Evolutionary conservation across 345 rosid genomes (phyloP).

Genomic region (Mangifera indica): DNA sequence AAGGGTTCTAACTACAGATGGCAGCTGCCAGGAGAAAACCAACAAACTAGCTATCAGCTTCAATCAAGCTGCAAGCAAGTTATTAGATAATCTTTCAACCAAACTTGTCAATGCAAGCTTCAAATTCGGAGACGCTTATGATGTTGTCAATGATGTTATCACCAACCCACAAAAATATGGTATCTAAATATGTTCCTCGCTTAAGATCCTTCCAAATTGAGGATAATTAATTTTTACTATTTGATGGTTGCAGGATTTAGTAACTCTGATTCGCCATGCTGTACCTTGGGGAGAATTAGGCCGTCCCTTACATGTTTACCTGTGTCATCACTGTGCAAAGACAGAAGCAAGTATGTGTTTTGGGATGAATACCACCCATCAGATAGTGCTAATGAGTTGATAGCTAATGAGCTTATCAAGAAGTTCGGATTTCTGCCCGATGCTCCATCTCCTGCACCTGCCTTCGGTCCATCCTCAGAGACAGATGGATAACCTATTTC

Average conservation of each 20-base stretch:
- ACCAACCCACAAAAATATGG: constrained; percentile 68
- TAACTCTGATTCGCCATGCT: constrained; percentile 82
- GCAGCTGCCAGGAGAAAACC: constrained; percentile 66
- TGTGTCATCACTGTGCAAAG: constrained; percentile 72
- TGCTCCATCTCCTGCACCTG: constrained; percentile 50
- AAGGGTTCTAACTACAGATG: constrained; percentile 67
- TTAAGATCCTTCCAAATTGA: neutral
- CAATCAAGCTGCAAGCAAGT: constrained; percentile 51
- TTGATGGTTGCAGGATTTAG: constrained; percentile 52
- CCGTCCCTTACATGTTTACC: constrained; percentile 91
- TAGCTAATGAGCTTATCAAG: constrained; percentile 74
- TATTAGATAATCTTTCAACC: constrained; percentile 40
- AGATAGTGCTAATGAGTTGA: constrained; percentile 70
- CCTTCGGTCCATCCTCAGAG: constrained; percentile 39
- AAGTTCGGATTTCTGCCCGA: constrained; percentile 55
- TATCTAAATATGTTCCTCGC: constrained; percentile 13
- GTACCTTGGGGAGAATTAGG: constrained; percentile 77
- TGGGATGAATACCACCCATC: constrained; percentile 99
- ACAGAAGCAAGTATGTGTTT: constrained; percentile 85
- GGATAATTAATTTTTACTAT: neutral
- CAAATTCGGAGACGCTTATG: constrained; percentile 86
- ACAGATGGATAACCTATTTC: constrained; percentile 21
- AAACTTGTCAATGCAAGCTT: constrained; percentile 52
- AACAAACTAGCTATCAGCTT: constrained; percentile 68
- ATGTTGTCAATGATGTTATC: constrained; percentile 69